A percentile compares a stretch with the other conserved stretches of the same genome.
Conservation (phyloP, 2,329 filamentous ascomycete genomes). For the Plenodomus biglobosus region DNA sequence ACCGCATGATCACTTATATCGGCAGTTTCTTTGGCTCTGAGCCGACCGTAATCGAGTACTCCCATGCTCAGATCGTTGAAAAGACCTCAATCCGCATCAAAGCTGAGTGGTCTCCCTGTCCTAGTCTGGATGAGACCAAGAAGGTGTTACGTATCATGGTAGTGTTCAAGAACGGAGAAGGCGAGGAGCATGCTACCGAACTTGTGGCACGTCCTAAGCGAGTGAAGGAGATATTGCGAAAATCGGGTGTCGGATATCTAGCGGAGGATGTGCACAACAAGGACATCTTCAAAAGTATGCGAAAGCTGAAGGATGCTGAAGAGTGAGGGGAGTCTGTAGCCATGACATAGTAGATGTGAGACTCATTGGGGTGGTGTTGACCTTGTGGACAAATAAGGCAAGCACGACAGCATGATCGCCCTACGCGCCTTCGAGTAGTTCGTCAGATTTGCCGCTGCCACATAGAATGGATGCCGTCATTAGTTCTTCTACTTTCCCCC, state of each 20-base stretch:
- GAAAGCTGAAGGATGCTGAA: neutral
- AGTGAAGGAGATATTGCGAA: conserved; percentile 3
- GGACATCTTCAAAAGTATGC: conserved; percentile 2
- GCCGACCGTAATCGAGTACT: conserved; percentile 2
- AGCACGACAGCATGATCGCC: neutral
- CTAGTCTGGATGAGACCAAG: neutral
- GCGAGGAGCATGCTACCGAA: neutral
- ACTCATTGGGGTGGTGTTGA: neutral
- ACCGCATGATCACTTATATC: neutral
- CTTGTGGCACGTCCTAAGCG: conserved; percentile 10
- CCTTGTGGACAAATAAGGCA: neutral
- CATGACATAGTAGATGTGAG: neutral
- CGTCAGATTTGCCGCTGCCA: neutral
- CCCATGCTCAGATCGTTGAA: neutral
- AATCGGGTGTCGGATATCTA: neutral
- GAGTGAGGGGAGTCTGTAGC: neutral
- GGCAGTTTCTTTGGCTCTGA: neutral
- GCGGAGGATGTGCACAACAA: conserved; percentile 5
- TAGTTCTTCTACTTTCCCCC: neutral
- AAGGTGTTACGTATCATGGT: conserved; percentile 6
- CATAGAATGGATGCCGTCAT: neutral
- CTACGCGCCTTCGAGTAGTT: neutral
- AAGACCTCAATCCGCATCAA: neutral
- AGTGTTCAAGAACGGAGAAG: neutral
- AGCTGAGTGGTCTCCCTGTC: neutral